A percentile compares a stretch with the other conserved stretches of the same genome.
phyloP scores from a whole-genome alignment of 352 stramenopile species.

The Globisporangium cylindrosporum region DNA sequence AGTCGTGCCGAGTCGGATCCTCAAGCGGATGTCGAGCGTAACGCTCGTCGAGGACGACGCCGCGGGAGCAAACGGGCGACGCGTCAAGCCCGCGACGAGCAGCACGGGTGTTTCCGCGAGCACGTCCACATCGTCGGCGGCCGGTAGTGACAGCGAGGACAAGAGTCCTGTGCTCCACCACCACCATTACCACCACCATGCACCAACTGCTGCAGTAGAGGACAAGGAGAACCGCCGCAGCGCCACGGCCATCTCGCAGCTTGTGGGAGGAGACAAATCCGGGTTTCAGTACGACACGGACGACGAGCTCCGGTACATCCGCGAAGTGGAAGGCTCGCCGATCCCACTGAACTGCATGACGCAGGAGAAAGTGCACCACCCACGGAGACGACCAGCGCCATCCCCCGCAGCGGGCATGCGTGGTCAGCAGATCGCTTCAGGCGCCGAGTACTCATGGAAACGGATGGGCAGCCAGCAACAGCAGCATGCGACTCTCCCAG shows the following conservation, averaged over 20 bases:
- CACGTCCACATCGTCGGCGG: slow-evolving; percentile 12
- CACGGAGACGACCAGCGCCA: slow-evolving; percentile 37
- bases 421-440: slow-evolving; percentile 20
- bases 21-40: slow-evolving; percentile 48
- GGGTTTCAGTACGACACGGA: slow-evolving; percentile 24
- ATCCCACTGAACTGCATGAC: slow-evolving; percentile 49
- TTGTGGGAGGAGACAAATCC: slow-evolving; percentile 8
- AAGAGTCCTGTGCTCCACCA: slow-evolving; percentile 17
- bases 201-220: background rate
- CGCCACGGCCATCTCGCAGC: background rate
- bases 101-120: background rate
- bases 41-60: slow-evolving; percentile 34
- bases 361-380: slow-evolving; percentile 36
- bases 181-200: background rate
- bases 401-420: slow-evolving; percentile 27
- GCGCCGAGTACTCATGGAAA: slow-evolving; percentile 34
- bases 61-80: slow-evolving; percentile 8
- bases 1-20: slow-evolving; percentile 25
- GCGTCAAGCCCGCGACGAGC: slow-evolving; percentile 11
- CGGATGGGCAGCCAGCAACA: slow-evolving; percentile 15
- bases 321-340: slow-evolving; percentile 19
- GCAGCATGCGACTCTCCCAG: background rate
- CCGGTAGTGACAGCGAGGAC: slow-evolving; percentile 16
- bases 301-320: slow-evolving; percentile 27
- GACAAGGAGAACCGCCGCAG: slow-evolving; percentile 9